Base-by-base conservation (phyloP, 768 basidiomycete species). In the Macrolepiota dolichaula region DNA sequence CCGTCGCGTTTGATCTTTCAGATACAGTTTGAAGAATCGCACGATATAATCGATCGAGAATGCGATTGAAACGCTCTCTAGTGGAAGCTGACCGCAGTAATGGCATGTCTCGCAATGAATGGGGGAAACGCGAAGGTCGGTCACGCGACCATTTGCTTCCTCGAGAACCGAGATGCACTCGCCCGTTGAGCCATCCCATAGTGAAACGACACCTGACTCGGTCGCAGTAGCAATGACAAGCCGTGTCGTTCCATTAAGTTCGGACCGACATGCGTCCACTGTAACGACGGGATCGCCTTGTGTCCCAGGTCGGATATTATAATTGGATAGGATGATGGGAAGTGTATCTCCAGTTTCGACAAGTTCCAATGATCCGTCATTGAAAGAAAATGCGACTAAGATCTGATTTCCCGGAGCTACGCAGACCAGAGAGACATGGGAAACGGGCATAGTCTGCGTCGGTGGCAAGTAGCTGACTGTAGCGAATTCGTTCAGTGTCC, bases 111-210 rank as follows among this genome's bases (percentile, higher is more conserved):
- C 82, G 61, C 75, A 74, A 9, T 73, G 73, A 10, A 86, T 77
- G 13, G 84, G 79, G 4, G 81, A 80, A 52, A 95, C 72, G 25
- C 84, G 81, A n/a, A 96, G 67, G 55, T 81, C 76, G 55, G 76
- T 82, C 68, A 94, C 75, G 11, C 74, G 70, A 1, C 87, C 89
- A 61, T 81, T 81, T 0, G 79, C 74, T 11, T 86, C 84, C 54
- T 88, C 85, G 37, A 92, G 69, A 53, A 85, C 76, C 56, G 79
- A 75, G 42, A 92, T 80, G 62, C 86, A 85, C 64, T 86, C 86
- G 11, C 81, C 79, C 5, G 85, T 85, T n/a, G 73, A 66, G 7
- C 79, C 84, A 67, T 93, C 90, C 92, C 91, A 94, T 12, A 94
- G 66, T 0, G 92, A 89, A 22, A 93, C 77, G 10, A 82, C 76